phyloP scores from a whole-genome alignment of 192 early-diverging fungal species.

The Linnemannia elongata region DNA sequence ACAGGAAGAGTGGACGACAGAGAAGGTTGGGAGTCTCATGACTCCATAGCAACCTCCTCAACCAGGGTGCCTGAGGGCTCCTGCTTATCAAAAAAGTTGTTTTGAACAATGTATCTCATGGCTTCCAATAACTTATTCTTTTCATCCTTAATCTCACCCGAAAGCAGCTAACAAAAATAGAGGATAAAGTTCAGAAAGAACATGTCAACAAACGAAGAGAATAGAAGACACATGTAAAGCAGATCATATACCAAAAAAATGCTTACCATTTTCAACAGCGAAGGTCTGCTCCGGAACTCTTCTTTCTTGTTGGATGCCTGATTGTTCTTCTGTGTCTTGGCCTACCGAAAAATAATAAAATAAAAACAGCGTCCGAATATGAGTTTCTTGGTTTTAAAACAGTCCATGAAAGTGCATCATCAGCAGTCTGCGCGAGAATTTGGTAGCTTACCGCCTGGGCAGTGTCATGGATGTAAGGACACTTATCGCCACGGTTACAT shows the following conservation, averaged over 20 bases:
- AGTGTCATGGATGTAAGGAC: conserved; percentile 62
- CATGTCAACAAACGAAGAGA: background rate
- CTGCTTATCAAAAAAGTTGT: conserved; percentile 63
- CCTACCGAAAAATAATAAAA: conserved; percentile 12
- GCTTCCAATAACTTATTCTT: conserved; percentile 72
- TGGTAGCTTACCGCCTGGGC: background rate
- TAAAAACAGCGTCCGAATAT: background rate
- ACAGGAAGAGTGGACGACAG: background rate
- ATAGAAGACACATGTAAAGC: background rate
- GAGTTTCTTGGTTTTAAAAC: background rate
- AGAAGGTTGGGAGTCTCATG: background rate
- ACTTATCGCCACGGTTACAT: conserved; percentile 59
- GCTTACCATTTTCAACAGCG: conserved; percentile 59
- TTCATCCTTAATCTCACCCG: conserved; percentile 72
- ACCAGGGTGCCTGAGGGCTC: conserved; percentile 29
- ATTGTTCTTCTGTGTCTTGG: conserved; percentile 33
- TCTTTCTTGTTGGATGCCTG: conserved; percentile 28
- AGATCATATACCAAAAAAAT: background rate
- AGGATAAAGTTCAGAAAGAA: background rate
- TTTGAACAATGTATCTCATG: conserved; percentile 70
- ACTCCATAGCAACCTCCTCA: conserved; percentile 15
- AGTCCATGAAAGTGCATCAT: background rate
- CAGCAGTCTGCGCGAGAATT: background rate
- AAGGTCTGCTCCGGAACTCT: conserved; percentile 47
- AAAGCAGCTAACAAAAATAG: conserved; percentile 60